Evolutionary conservation across 2,329 filamentous ascomycete species (phyloP).

Genomic region (Talaromyces verruculosus): DNA sequence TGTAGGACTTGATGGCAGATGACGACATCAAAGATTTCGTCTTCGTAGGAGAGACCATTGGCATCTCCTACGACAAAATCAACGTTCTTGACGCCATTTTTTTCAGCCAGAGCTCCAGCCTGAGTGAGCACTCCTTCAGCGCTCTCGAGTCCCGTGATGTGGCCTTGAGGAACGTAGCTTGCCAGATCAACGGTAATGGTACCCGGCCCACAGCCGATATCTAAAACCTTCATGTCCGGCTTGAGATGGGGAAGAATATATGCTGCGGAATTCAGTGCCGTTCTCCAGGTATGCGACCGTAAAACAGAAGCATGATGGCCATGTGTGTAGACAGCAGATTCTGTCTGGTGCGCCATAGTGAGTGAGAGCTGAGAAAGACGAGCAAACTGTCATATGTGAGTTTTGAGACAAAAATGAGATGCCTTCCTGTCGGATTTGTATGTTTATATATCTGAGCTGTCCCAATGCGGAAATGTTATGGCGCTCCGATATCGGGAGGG

Average conservation of each 20-base stretch:
- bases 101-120: constrained; percentile 35
- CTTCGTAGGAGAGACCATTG: constrained; percentile 40
- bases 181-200: constrained; percentile 47
- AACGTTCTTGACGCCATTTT: constrained; percentile 35
- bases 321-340: constrained; percentile 35
- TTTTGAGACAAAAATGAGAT: not conserved
- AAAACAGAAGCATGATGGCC: constrained; percentile 42
- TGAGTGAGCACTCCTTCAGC: constrained; percentile 36
- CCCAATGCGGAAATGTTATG: not conserved
- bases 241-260: constrained; percentile 43
- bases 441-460: constrained; percentile 2
- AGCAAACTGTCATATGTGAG: not conserved
- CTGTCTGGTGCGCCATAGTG: constrained; percentile 14
- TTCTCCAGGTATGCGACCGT: constrained; percentile 38
- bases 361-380: not conserved
- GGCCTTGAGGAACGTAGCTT: constrained; percentile 36
- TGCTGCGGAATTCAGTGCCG: constrained; percentile 38
- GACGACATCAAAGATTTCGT: constrained; percentile 59
- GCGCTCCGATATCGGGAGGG: not conserved
- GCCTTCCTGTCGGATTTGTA: not conserved
- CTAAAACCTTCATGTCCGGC: constrained; percentile 41
- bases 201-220: constrained; percentile 49
- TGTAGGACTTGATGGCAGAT: constrained; percentile 60
- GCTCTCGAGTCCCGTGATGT: constrained; percentile 42
- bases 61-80: constrained; percentile 43